A percentile compares a stretch with the other conserved stretches of the same genome.
phyloP scores from a whole-genome alignment of 345 rosid genomes.

The Ricinus communis region DNA sequence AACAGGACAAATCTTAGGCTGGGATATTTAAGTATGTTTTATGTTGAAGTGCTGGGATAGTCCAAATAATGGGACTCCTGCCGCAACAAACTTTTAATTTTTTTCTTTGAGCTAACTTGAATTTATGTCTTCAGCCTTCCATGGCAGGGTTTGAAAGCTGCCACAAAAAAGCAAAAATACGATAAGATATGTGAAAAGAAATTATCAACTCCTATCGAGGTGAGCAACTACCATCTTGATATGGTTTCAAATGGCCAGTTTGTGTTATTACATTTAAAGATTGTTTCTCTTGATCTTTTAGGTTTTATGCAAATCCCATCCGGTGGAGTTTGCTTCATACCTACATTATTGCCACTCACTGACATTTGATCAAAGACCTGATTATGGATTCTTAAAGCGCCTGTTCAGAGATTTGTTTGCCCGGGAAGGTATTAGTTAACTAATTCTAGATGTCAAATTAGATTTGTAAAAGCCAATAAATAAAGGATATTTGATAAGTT shows the following conservation, averaged over 20 bases:
- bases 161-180: conserved; percentile 85
- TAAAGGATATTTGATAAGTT: neutral
- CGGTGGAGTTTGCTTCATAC: conserved; percentile 89
- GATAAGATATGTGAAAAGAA: conserved; percentile 90
- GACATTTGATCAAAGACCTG: conserved; percentile 81
- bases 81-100: neutral
- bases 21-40: neutral
- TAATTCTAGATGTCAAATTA: neutral
- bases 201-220: conserved; percentile 92
- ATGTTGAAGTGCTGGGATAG: neutral
- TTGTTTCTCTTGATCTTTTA: conserved; percentile 16
- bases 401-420: conserved; percentile 73
- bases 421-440: conserved; percentile 56
- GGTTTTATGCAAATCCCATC: conserved; percentile 80
- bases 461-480: neutral
- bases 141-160: conserved; percentile 93
- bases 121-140: conserved; percentile 63
- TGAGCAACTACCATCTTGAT: conserved; percentile 20
- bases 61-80: neutral
- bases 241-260: neutral
- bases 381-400: conserved; percentile 80
- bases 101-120: conserved; percentile 17
- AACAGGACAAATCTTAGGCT: neutral
- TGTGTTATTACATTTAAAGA: neutral
- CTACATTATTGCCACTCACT: conserved; percentile 84